Evolutionary conservation across 2,329 filamentous ascomycete genomes (phyloP), one percentile per base, ranked within the genome.

Genomic region (Trichocomaceae sp.): DNA sequence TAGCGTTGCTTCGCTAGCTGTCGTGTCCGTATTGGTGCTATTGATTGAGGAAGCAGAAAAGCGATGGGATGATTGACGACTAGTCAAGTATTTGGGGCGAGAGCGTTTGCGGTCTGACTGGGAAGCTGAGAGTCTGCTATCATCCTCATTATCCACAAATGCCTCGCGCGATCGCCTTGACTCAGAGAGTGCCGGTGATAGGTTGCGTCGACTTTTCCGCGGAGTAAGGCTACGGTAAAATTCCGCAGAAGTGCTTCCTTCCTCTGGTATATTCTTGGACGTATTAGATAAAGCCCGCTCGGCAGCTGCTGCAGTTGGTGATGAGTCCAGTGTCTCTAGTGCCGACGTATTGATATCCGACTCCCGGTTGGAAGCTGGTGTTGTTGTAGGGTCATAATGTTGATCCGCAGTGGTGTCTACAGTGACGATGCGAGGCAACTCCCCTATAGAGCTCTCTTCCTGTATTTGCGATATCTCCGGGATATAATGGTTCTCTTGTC

Each of bases 1-100:
- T 17, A 89, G 75, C 5, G 87, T 90, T 3, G 79, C 80, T 60
- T 95, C 90, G 64, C 85, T 92, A 42, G 66, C 63, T n/a, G 82
- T 83, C 8, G 75, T 77, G 58, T 88, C 85, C 35, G 77, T 80
- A 44, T 79, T 82, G 22, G 69, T 73, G 51, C 78, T 79, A 6
- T 77, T 75, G 44, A 77, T 66, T 0, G 81, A 83, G 2, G 82
- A 83, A 13, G 76, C 72, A 2, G 81, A 83, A n/a, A 82, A 79
- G 23, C 80, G 77, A 62, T 83, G 76, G 56, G 79, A 79, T 2
- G 77, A 78, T 62, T 81, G 76, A 20, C 82, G 77, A 60, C 75
- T 78, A 17, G 74, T 76, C 26, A 83, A 62, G 63, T 79, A 83
- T 60, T 77, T 79, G 6, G 82, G 82, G 53, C 81, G 73, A 60